Conservation (phyloP, 257 asterid species). For the Petunia axillaris region DNA sequence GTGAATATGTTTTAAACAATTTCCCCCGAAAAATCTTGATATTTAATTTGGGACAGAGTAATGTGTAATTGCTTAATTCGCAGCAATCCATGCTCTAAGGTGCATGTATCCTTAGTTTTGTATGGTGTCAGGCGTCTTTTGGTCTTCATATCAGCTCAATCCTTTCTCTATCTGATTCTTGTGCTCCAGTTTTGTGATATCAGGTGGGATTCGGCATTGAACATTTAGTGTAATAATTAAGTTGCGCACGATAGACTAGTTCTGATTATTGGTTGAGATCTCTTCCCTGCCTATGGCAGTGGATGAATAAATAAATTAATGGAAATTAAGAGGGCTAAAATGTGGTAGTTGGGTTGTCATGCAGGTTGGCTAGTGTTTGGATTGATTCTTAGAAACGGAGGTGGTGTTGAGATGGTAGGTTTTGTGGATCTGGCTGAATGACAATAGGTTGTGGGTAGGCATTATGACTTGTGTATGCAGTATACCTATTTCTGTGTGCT, state of each 20-base stretch:
- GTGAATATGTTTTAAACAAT: background rate
- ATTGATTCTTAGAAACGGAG: background rate
- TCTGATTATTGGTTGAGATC: background rate
- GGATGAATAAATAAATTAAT: background rate
- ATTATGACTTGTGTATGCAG: background rate
- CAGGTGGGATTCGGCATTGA: background rate
- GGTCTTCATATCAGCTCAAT: background rate
- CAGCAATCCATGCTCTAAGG: background rate
- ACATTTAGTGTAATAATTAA: background rate
- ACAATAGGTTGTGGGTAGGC: background rate
- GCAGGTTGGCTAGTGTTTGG: slow-evolving; percentile 9
- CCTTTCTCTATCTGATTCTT: background rate
- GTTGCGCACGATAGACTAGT: background rate
- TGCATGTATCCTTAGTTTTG: slow-evolving; percentile 2
- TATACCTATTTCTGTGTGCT: background rate
- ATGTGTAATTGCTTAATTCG: slow-evolving; percentile 1
- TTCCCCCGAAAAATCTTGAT: background rate
- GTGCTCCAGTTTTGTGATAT: slow-evolving; percentile 8
- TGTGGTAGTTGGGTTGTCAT: slow-evolving; percentile 4
- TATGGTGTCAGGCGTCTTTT: background rate
- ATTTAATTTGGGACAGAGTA: background rate
- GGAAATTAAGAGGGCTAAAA: background rate
- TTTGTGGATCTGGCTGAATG: slow-evolving; percentile 9
- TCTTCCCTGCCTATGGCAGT: slow-evolving; percentile 15
- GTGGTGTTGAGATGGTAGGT: background rate